Evolutionary conservation across 768 basidiomycete genomes (phyloP).

Genomic region (Tephrocybe sp.): DNA sequence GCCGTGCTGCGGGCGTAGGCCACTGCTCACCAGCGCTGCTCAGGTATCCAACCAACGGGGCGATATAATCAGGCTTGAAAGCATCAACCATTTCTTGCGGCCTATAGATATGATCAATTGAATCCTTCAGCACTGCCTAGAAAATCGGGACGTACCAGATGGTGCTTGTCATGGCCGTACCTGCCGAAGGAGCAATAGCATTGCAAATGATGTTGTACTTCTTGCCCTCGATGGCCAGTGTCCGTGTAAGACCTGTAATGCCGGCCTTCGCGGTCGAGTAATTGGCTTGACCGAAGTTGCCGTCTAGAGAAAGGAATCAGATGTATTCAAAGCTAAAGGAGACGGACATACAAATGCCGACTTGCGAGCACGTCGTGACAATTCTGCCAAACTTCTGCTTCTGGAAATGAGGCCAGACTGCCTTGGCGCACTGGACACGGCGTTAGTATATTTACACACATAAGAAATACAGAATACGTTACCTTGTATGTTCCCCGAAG

Average conservation of each 20-base stretch:
- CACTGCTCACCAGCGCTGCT: conserved; percentile 57
- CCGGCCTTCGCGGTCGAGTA: conserved; percentile 93
- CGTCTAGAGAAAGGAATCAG: conserved; percentile 47
- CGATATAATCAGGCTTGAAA: conserved; percentile 92
- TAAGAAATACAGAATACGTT: conserved; percentile 1
- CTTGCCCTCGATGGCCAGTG: conserved; percentile 86
- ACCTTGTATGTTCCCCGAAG: conserved; percentile 90
- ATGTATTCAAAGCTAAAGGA: too few species aligned
- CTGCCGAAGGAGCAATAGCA: conserved; percentile 81
- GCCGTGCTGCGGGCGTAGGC: background rate
- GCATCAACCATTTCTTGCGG: conserved; percentile 84
- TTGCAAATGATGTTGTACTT: conserved; percentile 92
- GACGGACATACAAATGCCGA: conserved; percentile 76
- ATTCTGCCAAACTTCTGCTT: conserved; percentile 96
- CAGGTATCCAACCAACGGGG: conserved; percentile 90
- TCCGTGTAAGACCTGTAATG: conserved; percentile 86
- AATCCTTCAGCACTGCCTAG: background rate
- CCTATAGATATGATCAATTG: conserved; percentile 33
- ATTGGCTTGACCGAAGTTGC: conserved; percentile 94
- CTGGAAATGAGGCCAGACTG: conserved; percentile 95
- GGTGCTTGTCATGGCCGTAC: conserved; percentile 89
- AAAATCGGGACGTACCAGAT: conserved; percentile 53
- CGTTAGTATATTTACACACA: background rate
- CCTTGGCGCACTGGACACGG: conserved; percentile 76
- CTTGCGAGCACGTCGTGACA: conserved; percentile 89